Conservation (phyloP, 1,284 basidiomycete species). For the Filobasidium uniguttulatum region DNA sequence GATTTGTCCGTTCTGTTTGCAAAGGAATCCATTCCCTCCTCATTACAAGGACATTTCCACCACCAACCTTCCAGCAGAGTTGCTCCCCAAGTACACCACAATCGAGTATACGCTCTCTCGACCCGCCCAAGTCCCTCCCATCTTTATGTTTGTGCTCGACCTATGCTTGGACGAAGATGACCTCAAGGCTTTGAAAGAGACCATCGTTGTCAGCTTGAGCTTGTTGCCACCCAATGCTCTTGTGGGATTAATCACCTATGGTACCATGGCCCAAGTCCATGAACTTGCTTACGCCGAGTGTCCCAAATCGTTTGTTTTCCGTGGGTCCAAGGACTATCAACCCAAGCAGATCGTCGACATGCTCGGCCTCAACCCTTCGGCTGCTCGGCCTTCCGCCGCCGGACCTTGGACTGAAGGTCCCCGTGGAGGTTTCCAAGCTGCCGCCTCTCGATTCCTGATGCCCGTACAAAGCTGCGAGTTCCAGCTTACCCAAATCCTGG, state of each 20-base stretch:
- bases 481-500: conserved; percentile 87
- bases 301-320: conserved; percentile 97
- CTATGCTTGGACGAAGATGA: conserved; percentile 95
- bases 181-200: conserved; percentile 84
- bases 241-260: conserved; percentile 89
- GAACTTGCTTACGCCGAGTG: conserved; percentile 94
- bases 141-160: conserved; percentile 95
- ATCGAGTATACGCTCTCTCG: conserved; percentile 96
- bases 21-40: conserved; percentile 91
- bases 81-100: conserved; percentile 95
- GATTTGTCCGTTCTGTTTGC: conserved; percentile 98
- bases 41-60: conserved; percentile 99
- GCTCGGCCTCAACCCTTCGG: conserved; percentile 70
- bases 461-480: conserved; percentile 91
- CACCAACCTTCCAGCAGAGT: conserved; percentile 89
- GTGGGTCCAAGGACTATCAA: conserved; percentile 95
- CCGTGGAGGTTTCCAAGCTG: conserved; percentile 52
- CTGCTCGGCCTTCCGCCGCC: conserved; percentile 38
- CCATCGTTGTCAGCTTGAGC: conserved; percentile 81
- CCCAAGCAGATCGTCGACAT: conserved; percentile 98
- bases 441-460: conserved; percentile 85
- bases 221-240: conserved; percentile 85
- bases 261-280: conserved; percentile 98
- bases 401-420: conserved; percentile 37
- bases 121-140: conserved; percentile 79